Conservation (phyloP, 1,284 basidiomycete genomes). For the Psilocybe mexicana region DNA sequence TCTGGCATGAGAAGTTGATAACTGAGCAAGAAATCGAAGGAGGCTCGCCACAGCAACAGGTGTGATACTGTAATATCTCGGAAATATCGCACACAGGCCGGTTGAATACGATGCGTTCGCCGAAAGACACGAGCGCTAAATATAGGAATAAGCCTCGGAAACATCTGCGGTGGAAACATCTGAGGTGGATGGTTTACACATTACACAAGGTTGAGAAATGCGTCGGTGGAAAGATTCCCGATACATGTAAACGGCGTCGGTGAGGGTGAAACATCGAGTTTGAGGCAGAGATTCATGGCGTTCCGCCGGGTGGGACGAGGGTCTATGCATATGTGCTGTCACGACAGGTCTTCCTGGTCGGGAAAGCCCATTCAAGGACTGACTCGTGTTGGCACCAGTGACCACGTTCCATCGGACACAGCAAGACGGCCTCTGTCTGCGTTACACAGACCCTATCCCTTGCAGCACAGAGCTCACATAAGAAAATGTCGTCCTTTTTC, state of each 20-base stretch:
- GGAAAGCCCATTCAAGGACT: neutral
- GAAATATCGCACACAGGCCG: constrained; percentile 14
- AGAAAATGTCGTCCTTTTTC: constrained; percentile 60
- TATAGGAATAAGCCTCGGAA: constrained; percentile 20
- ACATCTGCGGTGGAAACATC: constrained; percentile 6
- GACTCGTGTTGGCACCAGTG: constrained; percentile 11
- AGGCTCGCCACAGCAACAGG: neutral
- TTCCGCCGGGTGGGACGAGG: constrained; percentile 21
- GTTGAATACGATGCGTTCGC: constrained; percentile 20
- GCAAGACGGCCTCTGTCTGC: constrained; percentile 57
- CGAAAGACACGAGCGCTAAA: constrained; percentile 20
- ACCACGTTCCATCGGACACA: constrained; percentile 41
- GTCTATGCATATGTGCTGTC: constrained; percentile 21
- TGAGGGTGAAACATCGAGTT: constrained; percentile 24
- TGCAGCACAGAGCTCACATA: constrained; percentile 54
- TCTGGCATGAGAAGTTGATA: constrained; percentile 18
- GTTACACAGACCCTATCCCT: constrained; percentile 64
- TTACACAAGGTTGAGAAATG: constrained; percentile 4
- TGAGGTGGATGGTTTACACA: neutral
- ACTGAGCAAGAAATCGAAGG: constrained; percentile 20
- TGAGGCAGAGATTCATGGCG: constrained; percentile 21
- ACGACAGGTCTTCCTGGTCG: neutral
- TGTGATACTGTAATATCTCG: constrained; percentile 15
- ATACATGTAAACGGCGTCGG: constrained; percentile 21
- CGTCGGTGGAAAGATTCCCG: constrained; percentile 21